phyloP scores from a whole-genome alignment of 306 rosid species.

The Comarum palustre region DNA sequence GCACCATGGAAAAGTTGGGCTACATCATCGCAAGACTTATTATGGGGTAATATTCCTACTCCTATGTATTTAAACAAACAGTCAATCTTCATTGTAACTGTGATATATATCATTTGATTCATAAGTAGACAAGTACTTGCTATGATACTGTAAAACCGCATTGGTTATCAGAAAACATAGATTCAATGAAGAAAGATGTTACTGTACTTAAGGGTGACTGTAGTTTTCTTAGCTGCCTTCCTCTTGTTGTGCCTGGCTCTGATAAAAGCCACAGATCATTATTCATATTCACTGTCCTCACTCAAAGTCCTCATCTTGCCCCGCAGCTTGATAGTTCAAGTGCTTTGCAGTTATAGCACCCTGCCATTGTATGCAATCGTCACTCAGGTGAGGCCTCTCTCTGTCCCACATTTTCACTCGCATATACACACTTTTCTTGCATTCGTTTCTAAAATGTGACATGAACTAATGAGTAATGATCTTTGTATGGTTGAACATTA shows the following conservation, averaged over 20 bases:
- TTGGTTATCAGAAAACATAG: neutral
- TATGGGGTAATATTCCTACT: slow-evolving; percentile 55
- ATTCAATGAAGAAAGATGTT: neutral
- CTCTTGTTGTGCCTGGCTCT: neutral
- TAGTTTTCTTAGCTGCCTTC: neutral
- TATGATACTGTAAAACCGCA: neutral
- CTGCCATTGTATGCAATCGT: slow-evolving; percentile 73
- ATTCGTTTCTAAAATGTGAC: neutral
- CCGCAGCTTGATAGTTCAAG: slow-evolving; percentile 78
- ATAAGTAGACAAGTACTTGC: neutral
- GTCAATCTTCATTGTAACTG: neutral
- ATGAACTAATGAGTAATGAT: neutral
- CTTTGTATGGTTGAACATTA: neutral
- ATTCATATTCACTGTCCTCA: neutral
- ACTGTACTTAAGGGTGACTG: neutral
- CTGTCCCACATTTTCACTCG: neutral
- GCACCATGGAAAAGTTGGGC: slow-evolving; percentile 74
- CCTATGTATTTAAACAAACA: neutral
- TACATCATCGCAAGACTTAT: slow-evolving; percentile 68
- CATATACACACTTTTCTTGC: neutral
- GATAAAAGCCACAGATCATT: neutral
- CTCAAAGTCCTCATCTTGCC: neutral
- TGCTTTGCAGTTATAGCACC: slow-evolving; percentile 88
- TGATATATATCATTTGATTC: neutral
- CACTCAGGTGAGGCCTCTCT: slow-evolving; percentile 59